These are phyloP conservation scores for Corynascus novoguineensis DNA, from an alignment of 495 filamentous ascomycete species.

Conservation along the genomic window DNA sequence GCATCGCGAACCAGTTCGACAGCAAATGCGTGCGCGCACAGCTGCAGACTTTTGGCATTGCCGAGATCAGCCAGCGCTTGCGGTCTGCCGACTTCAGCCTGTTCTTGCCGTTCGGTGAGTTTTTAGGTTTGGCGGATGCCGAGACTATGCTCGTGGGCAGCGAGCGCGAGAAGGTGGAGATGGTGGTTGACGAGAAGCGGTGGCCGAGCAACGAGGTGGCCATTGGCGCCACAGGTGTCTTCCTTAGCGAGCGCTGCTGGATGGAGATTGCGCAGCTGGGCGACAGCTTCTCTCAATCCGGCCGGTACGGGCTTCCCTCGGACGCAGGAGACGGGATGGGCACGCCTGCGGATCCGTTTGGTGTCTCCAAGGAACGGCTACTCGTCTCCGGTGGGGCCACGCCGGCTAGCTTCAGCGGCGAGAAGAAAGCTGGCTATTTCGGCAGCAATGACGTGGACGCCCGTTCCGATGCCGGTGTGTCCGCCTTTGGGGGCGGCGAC, in stretches of 20 bases:
- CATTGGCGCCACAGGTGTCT: constrained; percentile 87
- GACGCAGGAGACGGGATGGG: constrained; percentile 40
- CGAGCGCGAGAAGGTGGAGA: constrained; percentile 86
- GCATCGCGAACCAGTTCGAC: constrained; percentile 97
- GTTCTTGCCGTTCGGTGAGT: constrained; percentile 93
- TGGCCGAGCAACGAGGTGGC: constrained; percentile 92
- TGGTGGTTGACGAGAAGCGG: constrained; percentile 77
- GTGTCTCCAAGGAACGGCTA: constrained; percentile 67
- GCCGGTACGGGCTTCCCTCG: constrained; percentile 45
- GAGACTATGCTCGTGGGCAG: constrained; percentile 81
- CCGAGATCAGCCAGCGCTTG: constrained; percentile 89
- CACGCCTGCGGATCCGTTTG: constrained; percentile 43
- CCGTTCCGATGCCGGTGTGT: constrained; percentile 83
- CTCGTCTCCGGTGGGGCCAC: constrained; percentile 52
- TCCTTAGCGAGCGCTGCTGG: constrained; percentile 94
- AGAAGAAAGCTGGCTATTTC: constrained; percentile 77
- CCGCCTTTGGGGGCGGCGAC: constrained; percentile 82
- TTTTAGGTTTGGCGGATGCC: constrained; percentile 79
- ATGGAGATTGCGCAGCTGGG: constrained; percentile 73
- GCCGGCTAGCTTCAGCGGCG: constrained; percentile 58
- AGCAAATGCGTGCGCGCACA: constrained; percentile 95
- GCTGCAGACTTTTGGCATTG: constrained; percentile 91
- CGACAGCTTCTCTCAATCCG: constrained; percentile 52
- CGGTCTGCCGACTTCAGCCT: constrained; percentile 91
- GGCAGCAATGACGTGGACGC: constrained; percentile 75